These are phyloP conservation scores for Xylaria sp. DNA, from an alignment of 2,329 filamentous ascomycete genomes.

Conservation along the genomic window DNA sequence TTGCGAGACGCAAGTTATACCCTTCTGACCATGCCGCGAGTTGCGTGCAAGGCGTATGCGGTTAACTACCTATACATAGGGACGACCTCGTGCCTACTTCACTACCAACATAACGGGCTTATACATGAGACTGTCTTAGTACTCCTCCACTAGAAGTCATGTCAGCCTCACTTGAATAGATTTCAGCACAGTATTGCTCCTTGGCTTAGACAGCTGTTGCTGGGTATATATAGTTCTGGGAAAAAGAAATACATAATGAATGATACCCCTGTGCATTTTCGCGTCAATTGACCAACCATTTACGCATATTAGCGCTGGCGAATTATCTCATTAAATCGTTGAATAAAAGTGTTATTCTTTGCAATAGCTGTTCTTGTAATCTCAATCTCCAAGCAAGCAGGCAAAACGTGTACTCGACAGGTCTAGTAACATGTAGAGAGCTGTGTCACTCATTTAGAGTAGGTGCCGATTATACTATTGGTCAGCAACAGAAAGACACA, in stretches of 20 bases:
- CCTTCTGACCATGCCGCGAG: not conserved
- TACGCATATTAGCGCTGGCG: not conserved
- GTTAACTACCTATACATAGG: not conserved
- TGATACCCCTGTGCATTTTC: constrained; percentile 28
- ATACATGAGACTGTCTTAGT: not conserved
- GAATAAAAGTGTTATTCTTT: not conserved
- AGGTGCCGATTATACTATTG: not conserved
- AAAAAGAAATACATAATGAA: constrained; percentile 29
- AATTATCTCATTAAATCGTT: not conserved
- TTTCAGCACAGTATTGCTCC: not conserved
- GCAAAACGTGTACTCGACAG: not conserved
- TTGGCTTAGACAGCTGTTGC: not conserved
- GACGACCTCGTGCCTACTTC: not conserved
- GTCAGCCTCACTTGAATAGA: constrained; percentile 9
- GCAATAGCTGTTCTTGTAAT: not conserved
- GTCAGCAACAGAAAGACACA: not conserved
- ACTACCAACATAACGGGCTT: not conserved
- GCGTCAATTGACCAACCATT: not conserved
- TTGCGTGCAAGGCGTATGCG: not conserved
- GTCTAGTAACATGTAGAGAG: not conserved
- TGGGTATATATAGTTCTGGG: constrained; percentile 1
- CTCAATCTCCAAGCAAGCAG: not conserved
- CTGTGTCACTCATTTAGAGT: not conserved
- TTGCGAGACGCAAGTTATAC: constrained; percentile 5
- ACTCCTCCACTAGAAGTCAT: not conserved